Evolutionary conservation across 2,329 filamentous ascomycete genomes (phyloP).

Genomic region (Botrytis fragariae): DNA sequence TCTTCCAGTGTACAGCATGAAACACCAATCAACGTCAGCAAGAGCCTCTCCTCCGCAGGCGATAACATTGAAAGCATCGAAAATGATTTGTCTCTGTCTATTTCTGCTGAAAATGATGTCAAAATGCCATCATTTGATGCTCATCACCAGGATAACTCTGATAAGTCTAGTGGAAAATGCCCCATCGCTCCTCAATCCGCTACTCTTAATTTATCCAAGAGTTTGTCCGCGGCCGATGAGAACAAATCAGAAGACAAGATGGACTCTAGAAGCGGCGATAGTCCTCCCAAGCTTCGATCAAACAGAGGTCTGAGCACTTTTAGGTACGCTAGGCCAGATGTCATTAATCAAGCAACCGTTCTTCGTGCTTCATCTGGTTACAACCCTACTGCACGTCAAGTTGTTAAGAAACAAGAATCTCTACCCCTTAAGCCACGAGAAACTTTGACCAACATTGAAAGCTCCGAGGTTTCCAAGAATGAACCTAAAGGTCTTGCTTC

Average conservation of each 20-base stretch:
- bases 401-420: background rate
- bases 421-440: background rate
- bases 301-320: slow-evolving; percentile 10
- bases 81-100: background rate
- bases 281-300: background rate
- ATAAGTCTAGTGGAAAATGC: background rate
- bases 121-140: background rate
- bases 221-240: background rate
- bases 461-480: background rate
- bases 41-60: too few species aligned
- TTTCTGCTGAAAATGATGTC: background rate
- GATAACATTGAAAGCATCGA: background rate
- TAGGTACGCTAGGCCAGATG: background rate
- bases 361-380: slow-evolving; percentile 3
- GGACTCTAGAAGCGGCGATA: background rate
- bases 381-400: background rate
- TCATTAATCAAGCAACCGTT: background rate
- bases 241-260: background rate
- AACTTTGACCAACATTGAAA: background rate
- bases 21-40: background rate
- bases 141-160: background rate
- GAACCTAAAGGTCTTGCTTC: background rate
- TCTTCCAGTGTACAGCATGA: background rate
- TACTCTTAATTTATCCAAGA: background rate
- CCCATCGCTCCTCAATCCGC: background rate